phyloP scores from a whole-genome alignment of 768 basidiomycete species.

The Agrocybe praecox region DNA sequence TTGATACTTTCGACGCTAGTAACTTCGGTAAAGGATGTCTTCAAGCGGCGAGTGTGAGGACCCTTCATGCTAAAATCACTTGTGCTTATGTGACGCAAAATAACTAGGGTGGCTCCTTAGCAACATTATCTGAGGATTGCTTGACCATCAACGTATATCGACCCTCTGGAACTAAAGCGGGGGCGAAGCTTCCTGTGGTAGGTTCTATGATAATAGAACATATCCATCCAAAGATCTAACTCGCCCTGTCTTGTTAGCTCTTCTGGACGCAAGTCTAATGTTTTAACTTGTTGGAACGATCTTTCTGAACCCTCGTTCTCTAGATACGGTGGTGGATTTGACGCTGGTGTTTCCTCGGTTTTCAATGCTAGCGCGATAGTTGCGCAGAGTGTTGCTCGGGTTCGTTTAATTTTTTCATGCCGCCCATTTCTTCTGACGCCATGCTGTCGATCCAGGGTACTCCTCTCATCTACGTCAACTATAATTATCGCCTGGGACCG shows the following conservation, averaged over 20 bases:
- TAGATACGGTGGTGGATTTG: slow-evolving; percentile 39
- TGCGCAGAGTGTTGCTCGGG: slow-evolving; percentile 36
- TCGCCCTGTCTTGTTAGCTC: slow-evolving; percentile 26
- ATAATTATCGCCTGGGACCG: slow-evolving; percentile 45
- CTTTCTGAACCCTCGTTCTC: too few species aligned
- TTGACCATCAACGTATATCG: slow-evolving; percentile 60
- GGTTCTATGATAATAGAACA: slow-evolving; percentile 5
- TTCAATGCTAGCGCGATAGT: slow-evolving; percentile 38
- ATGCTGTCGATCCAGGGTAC: slow-evolving; percentile 28
- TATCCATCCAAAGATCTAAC: background rate
- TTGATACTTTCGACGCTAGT: slow-evolving; percentile 43
- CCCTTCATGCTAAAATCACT: background rate
- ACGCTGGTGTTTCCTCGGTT: slow-evolving; percentile 23
- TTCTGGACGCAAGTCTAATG: slow-evolving; percentile 38
- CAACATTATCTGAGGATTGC: slow-evolving; percentile 55
- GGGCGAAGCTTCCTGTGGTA: slow-evolving; percentile 40
- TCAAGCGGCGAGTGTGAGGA: slow-evolving; percentile 38
- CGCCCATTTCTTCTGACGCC: background rate
- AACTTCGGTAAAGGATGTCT: slow-evolving; percentile 50
- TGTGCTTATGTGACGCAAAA: too few species aligned
- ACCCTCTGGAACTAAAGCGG: slow-evolving; percentile 36
- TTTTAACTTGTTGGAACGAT: background rate
- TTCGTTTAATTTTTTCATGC: slow-evolving; percentile 14
- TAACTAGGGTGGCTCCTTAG: slow-evolving; percentile 13
- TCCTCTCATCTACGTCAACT: slow-evolving; percentile 44